Evolutionary conservation across 2,329 filamentous ascomycete genomes (phyloP).

Genomic region (Aspergillus arachidicola): DNA sequence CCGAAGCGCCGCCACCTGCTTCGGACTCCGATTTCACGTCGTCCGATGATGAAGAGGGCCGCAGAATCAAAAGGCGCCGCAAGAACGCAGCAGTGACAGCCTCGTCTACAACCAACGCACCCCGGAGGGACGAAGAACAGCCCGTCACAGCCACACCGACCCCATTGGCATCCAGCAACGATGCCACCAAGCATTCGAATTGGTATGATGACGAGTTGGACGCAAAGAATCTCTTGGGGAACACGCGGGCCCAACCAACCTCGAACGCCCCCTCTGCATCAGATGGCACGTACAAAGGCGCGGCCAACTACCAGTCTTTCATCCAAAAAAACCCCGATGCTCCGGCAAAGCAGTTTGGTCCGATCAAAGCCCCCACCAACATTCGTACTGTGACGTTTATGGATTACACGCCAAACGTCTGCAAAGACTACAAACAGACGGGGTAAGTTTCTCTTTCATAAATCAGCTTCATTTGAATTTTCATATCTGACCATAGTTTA

Average conservation of each 20-base stretch:
- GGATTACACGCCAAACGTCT: conserved; percentile 90
- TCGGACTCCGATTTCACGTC: conserved; percentile 64
- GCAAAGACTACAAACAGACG: conserved; percentile 89
- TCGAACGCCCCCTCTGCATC: conserved; percentile 27
- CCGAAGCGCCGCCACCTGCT: conserved; percentile 73
- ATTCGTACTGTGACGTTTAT: conserved; percentile 87
- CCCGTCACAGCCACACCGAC: conserved; percentile 64
- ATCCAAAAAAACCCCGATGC: conserved; percentile 81
- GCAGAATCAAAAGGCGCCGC: conserved; percentile 75
- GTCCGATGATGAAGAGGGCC: conserved; percentile 76
- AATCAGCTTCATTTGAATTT: neutral
- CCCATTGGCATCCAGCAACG: conserved; percentile 69
- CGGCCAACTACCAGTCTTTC: conserved; percentile 71
- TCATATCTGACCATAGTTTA: neutral
- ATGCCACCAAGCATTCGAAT: conserved; percentile 85
- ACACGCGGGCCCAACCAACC: conserved; percentile 27
- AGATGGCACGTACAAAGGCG: conserved; percentile 76
- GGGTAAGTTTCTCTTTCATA: conserved; percentile 50
- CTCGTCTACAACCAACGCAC: conserved; percentile 51
- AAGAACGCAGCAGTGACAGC: conserved; percentile 69
- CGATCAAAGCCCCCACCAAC: conserved; percentile 82
- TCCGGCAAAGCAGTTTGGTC: conserved; percentile 71
- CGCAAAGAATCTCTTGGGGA: conserved; percentile 50
- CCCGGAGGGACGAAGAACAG: conserved; percentile 50
- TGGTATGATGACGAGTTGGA: conserved; percentile 77